Conservation (phyloP, 2,329 filamentous ascomycete genomes). For the Ascochyta pisi region DNA sequence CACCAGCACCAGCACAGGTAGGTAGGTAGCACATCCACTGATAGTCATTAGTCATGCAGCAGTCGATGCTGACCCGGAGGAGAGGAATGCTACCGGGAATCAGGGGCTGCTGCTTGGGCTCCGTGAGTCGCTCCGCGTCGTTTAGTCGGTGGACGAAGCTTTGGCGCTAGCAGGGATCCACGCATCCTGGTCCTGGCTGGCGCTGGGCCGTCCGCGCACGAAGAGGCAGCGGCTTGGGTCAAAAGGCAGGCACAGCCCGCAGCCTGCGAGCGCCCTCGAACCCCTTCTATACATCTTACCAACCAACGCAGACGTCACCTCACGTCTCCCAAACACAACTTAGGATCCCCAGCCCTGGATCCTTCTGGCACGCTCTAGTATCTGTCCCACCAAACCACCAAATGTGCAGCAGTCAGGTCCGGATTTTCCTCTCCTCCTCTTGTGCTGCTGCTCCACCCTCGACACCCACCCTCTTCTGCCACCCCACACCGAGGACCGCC, state of each 20-base stretch:
- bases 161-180: constrained; percentile 19
- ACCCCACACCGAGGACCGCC: constrained; percentile 31
- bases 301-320: constrained; percentile 33
- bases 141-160: constrained; percentile 15
- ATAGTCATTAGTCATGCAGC: background rate
- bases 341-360: constrained; percentile 39
- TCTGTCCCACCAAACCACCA: constrained; percentile 23
- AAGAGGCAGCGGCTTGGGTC: constrained; percentile 18
- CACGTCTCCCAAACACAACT: constrained; percentile 21
- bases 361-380: constrained; percentile 43
- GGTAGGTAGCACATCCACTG: too few relatives aligned
- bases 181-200: constrained; percentile 4
- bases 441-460: constrained; percentile 42
- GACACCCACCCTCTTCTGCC: constrained; percentile 28
- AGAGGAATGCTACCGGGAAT: constrained; percentile 28
- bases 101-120: constrained; percentile 27
- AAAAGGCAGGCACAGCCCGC: constrained; percentile 32
- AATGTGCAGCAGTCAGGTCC: constrained; percentile 48
- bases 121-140: background rate
- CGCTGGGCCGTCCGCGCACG: constrained; percentile 23
- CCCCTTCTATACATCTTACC: constrained; percentile 30
- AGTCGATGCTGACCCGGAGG: constrained; percentile 35
- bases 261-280: constrained; percentile 26
- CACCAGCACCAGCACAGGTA: too few relatives aligned
- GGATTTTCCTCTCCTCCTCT: constrained; percentile 37